Conservation (phyloP, 176 grass and related monocot genomes). For the Lolium multiflorum region DNA sequence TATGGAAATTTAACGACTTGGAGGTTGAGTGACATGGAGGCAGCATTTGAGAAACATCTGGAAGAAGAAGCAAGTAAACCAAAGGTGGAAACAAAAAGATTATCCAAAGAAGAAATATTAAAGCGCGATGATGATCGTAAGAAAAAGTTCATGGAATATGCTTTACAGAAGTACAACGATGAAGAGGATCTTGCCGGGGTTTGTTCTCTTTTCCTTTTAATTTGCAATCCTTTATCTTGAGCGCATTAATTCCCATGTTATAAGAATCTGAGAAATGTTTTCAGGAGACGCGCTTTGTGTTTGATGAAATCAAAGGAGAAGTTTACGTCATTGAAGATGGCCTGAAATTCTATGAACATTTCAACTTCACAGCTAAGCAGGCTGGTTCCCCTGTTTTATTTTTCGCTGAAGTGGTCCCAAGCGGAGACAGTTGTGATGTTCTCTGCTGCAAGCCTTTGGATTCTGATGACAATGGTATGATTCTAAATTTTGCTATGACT, state of each 20-base stretch:
- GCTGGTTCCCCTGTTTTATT: conserved; percentile 1
- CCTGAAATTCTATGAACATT: neutral
- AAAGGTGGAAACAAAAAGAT: neutral
- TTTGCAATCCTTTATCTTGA: neutral
- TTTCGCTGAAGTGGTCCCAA: conserved; percentile 2
- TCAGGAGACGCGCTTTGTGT: conserved; percentile 7
- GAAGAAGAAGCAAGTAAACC: neutral
- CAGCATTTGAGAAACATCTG: neutral
- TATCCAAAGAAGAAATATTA: conserved; percentile 5
- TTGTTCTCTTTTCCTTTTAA: neutral
- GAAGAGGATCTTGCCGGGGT: neutral
- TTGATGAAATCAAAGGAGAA: neutral
- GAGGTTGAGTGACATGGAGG: neutral
- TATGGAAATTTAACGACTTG: conserved; percentile 7
- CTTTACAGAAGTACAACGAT: neutral
- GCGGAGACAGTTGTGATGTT: neutral
- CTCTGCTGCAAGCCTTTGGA: conserved; percentile 22
- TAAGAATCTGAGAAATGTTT: neutral
- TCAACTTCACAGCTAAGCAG: conserved; percentile 22
- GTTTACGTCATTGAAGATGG: neutral
- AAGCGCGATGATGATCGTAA: neutral
- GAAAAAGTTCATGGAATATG: neutral
- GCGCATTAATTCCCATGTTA: neutral
- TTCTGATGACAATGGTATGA: conserved; percentile 10
- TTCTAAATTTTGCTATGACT: neutral